Evolutionary conservation across 1,284 basidiomycete genomes (phyloP), one percentile per base, ranked within the genome.

Genomic region (Kalmanozyma brasiliensis): DNA sequence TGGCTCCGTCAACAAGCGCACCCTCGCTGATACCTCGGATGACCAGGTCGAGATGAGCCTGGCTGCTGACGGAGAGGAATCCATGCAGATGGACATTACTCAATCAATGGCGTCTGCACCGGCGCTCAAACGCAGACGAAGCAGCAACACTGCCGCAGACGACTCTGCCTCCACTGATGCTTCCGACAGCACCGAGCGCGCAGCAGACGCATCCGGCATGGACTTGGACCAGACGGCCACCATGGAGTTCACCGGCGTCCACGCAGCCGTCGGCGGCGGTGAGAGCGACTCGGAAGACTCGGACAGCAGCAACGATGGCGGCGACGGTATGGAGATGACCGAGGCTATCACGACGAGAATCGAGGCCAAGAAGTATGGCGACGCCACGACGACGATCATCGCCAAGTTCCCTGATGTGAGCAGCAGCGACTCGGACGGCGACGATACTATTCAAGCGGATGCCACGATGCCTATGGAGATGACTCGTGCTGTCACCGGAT

Each of bases 221-320:
- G 56, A 59, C 26, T 11, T 69, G 37, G 67, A 64, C 32, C 41
- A 60, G 38, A 57, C 56, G 13, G 53, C 52, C n/a, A 65, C 57
- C 36, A 75, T 74, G 73, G 70, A 75, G 33, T 58, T 76, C 26
- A 74, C 72, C 16, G 52, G 48, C 29, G 41, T 61, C 30, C 61
- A 62, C 33, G 47, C 62, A 16, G 51, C 49, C 19, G 36, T 48
- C 4, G 32, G 33, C 5, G 36, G 30, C 9, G n/a, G n/a, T n/a
- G 44, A 42, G 3, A 49, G 57, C 32, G 57, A 55, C 26, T 51
- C 49, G 1, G 51, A 52, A 3, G 55, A 73, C 17, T 49, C 55
- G 17, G 57, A 62, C 46, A 32, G 26, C 11, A 11, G 38, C 38
- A 61, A 41, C 45, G 65, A 60, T 44, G 59, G 11, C 19, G 36